These are phyloP conservation scores for Basipetospora sp. DNA, from an alignment of 2,329 filamentous ascomycete species.

Conservation along the genomic window DNA sequence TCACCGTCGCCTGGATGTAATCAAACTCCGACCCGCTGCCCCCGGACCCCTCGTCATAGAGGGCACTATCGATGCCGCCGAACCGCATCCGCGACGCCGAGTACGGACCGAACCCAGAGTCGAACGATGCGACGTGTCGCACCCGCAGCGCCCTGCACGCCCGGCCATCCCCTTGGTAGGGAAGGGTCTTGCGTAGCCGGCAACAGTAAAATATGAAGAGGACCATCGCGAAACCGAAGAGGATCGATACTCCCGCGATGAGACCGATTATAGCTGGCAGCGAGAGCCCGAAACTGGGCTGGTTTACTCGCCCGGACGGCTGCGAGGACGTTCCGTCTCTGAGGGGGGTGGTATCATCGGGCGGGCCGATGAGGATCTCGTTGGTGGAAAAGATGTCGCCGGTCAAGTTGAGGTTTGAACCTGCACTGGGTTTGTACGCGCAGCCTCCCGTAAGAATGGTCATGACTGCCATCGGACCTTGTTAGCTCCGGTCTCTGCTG, in stretches of 20 bases:
- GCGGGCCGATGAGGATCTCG: neutral
- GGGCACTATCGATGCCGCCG: no score
- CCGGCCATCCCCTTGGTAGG: no score
- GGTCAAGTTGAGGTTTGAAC: neutral
- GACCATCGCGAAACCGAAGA: slow-evolving; percentile 26
- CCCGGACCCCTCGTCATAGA: no score
- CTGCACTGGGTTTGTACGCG: neutral
- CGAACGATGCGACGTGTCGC: no score
- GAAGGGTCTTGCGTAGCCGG: slow-evolving; percentile 5
- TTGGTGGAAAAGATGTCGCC: slow-evolving; percentile 1
- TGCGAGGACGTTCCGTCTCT: slow-evolving; percentile 13
- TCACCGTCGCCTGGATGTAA: neutral
- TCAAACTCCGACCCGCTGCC: neutral
- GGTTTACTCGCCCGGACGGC: no score
- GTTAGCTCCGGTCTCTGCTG: neutral
- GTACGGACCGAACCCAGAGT: no score
- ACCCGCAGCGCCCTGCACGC: no score
- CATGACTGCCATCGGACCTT: slow-evolving; percentile 25
- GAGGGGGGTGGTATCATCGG: slow-evolving; percentile 21
- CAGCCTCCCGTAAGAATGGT: neutral
- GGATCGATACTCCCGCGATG: slow-evolving; percentile 25
- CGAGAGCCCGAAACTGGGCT: no score
- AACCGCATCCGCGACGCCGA: no score
- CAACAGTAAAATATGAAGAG: slow-evolving; percentile 34
- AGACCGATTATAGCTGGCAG: slow-evolving; percentile 39